Evolutionary conservation across 495 filamentous ascomycete genomes (phyloP).

Genomic region (Xylaria flabelliformis): DNA sequence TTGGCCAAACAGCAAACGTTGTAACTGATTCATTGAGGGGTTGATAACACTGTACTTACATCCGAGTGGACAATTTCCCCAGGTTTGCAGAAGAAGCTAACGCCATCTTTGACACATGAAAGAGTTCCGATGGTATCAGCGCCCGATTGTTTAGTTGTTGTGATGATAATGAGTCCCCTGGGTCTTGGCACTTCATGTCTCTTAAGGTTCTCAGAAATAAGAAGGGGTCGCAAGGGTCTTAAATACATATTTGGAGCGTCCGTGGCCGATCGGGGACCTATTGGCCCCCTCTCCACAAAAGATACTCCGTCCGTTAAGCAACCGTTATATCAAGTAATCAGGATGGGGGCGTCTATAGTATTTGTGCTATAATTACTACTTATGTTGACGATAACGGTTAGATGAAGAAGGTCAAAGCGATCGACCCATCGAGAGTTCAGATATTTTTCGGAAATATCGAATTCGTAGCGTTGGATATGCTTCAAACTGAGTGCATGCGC

Average conservation of each 20-base stretch:
- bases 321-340: not conserved
- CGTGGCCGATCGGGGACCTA: not conserved
- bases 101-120: not conserved
- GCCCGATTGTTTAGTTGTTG: not conserved
- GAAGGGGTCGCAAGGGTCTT: not conserved
- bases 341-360: not conserved
- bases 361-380: not conserved
- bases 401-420: not conserved
- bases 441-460: not conserved
- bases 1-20: slow-evolving; percentile 3
- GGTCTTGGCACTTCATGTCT: not conserved
- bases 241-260: not conserved
- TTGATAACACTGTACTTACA: not conserved
- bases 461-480: not conserved
- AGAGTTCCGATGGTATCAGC: not conserved
- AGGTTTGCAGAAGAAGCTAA: not conserved
- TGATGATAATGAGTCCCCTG: not conserved
- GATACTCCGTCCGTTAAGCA: not conserved
- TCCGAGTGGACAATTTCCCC: not conserved
- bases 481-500: not conserved
- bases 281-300: not conserved
- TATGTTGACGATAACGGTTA: not conserved
- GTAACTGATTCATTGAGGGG: not conserved
- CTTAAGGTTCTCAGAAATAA: not conserved
- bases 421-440: not conserved